These are phyloP conservation scores for Pseudognaphalium luteoalbum DNA, from an alignment of 129 eudicot genomes.

Conservation along the genomic window DNA sequence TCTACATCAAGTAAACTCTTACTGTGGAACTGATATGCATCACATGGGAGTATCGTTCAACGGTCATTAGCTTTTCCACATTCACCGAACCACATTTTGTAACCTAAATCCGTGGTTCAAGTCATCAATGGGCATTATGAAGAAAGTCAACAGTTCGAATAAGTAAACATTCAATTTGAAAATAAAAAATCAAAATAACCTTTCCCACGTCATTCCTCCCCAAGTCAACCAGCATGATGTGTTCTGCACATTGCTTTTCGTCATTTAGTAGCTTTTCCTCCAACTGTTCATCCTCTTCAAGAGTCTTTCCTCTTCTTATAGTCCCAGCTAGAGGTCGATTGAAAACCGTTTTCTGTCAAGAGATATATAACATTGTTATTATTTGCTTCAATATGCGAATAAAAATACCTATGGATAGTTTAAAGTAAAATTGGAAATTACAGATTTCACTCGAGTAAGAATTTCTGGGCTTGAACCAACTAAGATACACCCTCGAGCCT, in stretches of 20 bases:
- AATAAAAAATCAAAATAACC: conserved; percentile 37
- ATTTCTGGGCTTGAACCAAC: conserved; percentile 97
- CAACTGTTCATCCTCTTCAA: conserved; percentile 48
- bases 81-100: conserved; percentile 77
- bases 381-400: background rate
- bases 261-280: conserved; percentile 51
- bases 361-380: background rate
- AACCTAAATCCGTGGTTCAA: conserved; percentile 47
- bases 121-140: conserved; percentile 1
- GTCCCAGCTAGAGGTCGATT: conserved; percentile 93
- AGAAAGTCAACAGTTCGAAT: conserved; percentile 5
- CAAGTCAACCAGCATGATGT: conserved; percentile 81
- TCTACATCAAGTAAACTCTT: conserved; percentile 23
- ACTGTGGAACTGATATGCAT: conserved; percentile 96
- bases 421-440: conserved; percentile 25
- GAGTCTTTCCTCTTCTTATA: conserved; percentile 70
- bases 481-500: conserved; percentile 89
- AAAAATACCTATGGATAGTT: background rate
- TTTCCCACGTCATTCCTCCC: conserved; percentile 86
- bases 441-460: conserved; percentile 74
- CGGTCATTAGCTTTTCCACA: conserved; percentile 75
- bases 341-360: conserved; percentile 54
- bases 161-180: conserved; percentile 3
- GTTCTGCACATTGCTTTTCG: conserved; percentile 78
- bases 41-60: conserved; percentile 85